These are phyloP conservation scores for Micractinium sp. DNA, from an alignment of 139 green algal genomes.

Conservation along the genomic window DNA sequence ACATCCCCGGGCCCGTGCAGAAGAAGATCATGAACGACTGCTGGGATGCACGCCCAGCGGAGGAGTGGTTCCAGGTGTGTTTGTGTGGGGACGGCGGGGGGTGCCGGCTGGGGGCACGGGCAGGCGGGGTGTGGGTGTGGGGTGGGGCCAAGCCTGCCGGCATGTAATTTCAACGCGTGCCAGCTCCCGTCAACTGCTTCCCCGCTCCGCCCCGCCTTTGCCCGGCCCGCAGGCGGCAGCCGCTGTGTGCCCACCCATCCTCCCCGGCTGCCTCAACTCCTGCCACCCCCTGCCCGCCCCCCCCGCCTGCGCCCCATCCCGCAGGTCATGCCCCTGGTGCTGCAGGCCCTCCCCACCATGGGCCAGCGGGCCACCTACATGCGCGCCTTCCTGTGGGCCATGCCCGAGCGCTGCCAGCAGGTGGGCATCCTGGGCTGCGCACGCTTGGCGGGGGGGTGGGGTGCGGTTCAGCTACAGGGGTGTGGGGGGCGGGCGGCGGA, in stretches of 20 bases:
- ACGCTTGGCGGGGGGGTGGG: too few species aligned
- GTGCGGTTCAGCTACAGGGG: too few species aligned
- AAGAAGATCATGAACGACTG: constrained; percentile 47
- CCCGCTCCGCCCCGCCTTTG: neutral
- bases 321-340: constrained; percentile 46
- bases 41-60: constrained; percentile 42
- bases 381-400: constrained; percentile 60
- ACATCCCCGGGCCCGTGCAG: constrained; percentile 49
- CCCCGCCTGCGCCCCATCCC: neutral
- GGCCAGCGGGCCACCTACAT: constrained; percentile 57
- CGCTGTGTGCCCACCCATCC: too few species aligned
- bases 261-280: too few species aligned
- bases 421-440: neutral
- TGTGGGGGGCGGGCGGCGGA: too few species aligned
- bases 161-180: too few species aligned
- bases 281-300: neutral
- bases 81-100: too few species aligned
- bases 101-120: too few species aligned
- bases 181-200: neutral
- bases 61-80: constrained; percentile 54
- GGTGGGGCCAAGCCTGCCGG: too few species aligned
- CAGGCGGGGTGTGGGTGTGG: too few species aligned
- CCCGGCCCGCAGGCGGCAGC: neutral
- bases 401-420: constrained; percentile 43
- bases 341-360: constrained; percentile 56